Evolutionary conservation across 1,284 basidiomycete species (phyloP), one percentile per base, ranked within the genome.

Genomic region (Abortiporus biennis): DNA sequence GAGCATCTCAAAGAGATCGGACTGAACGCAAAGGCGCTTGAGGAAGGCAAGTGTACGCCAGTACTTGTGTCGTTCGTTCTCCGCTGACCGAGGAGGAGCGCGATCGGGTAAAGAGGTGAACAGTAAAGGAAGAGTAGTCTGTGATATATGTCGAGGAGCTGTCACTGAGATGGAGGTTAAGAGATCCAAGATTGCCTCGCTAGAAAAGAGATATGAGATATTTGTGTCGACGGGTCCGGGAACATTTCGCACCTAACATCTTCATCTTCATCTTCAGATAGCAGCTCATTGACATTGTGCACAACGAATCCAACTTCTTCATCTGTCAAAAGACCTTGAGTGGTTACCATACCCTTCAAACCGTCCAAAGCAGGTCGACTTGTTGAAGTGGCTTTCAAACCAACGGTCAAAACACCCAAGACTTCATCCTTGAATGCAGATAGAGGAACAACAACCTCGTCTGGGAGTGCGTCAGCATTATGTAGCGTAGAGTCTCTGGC

Each of bases 1-100:
- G 22, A 98, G 74, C 4, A 74, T 83, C 58, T 92, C 90, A 62
- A 96, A 98, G 20, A 98, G 71, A 17, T 80, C 72, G 0, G 86
- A 72, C 35, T 85, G 78, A 2, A 77, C 61, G 58, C 92, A 95
- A 11, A 99, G 74, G 9, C 72, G 75, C 30, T 80, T 74, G 20
- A 99, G 73, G 3, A 85, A 78, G 1, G 74, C 68, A 23, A 99
- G 76, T 12, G 78, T 78, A 15, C 74, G 73, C 65, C 88, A 85
- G 56, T 80, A 86, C 38, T 72, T 72, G 12, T 72, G 66, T 24
- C 86, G 78, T 23, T 78, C 76, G 0, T 58, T 49, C 2, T 67
- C 63, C n/a, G 77, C 80, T 6, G 77, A 69, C 8, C 74, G 65
- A 0, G 64, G 36, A 0, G 87, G 87, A 1, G 82, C 76, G 6